Conservation (phyloP, 2,329 filamentous ascomycete genomes). For the Penicillium digitatum region DNA sequence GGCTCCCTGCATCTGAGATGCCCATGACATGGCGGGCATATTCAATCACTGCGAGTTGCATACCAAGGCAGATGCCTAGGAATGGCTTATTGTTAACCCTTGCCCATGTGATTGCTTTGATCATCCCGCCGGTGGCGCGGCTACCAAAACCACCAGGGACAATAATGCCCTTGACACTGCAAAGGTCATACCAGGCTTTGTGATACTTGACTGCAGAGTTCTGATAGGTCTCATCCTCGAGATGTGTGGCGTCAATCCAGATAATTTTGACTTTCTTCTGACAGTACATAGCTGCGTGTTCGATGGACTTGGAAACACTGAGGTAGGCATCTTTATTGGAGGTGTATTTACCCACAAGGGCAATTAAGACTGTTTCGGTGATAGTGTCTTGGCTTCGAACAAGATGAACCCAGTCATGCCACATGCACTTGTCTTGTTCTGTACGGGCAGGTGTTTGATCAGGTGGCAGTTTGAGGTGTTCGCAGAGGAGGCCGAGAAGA, state of each 20-base stretch:
- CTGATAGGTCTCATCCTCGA: conserved; percentile 64
- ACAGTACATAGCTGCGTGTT: conserved; percentile 88
- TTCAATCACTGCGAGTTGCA: conserved; percentile 91
- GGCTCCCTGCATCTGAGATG: conserved; percentile 54
- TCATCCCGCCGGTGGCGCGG: conserved; percentile 85
- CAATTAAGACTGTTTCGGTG: conserved; percentile 70
- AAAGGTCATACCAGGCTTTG: conserved; percentile 78
- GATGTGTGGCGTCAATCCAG: conserved; percentile 79
- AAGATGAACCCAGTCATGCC: conserved; percentile 72
- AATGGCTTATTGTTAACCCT: conserved; percentile 76
- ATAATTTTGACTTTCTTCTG: conserved; percentile 71
- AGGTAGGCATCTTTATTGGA: conserved; percentile 82
- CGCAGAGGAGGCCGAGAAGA: conserved; percentile 63
- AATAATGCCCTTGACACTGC: conserved; percentile 56
- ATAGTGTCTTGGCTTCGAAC: conserved; percentile 64
- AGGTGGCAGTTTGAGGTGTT: conserved; percentile 62
- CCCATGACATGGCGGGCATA: conserved; percentile 72
- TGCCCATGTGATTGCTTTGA: conserved; percentile 80
- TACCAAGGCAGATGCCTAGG: conserved; percentile 84
- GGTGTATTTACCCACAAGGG: conserved; percentile 88
- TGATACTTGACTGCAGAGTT: conserved; percentile 69
- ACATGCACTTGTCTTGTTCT: conserved; percentile 64
- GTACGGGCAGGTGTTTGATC: conserved; percentile 51
- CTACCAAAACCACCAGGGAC: conserved; percentile 72
- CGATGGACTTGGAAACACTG: conserved; percentile 77